Conservation (phyloP, 1,284 basidiomycete species). For the Ganoderma sinense region DNA sequence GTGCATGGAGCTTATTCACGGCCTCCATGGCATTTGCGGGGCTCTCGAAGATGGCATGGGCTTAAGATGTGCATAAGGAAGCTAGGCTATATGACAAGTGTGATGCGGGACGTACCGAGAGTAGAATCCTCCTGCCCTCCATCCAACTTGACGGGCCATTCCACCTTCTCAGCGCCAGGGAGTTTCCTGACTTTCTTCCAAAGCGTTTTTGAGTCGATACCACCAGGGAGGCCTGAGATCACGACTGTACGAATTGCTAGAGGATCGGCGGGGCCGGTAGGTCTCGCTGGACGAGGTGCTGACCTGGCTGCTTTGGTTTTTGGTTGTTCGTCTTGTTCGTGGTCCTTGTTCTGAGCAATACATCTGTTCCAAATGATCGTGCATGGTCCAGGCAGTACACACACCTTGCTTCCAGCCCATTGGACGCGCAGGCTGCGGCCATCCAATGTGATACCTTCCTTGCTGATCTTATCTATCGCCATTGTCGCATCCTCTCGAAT, state of each 20-base stretch:
- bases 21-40: constrained; percentile 79
- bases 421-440: constrained; percentile 78
- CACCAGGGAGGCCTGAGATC: constrained; percentile 76
- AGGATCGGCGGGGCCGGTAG: constrained; percentile 63
- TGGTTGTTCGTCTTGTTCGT: constrained; percentile 36
- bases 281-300: constrained; percentile 44
- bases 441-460: constrained; percentile 63
- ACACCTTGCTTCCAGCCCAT: constrained; percentile 84
- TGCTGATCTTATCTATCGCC: constrained; percentile 68
- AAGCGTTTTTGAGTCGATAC: constrained; percentile 75
- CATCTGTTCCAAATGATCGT: background rate
- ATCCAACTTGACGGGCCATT: constrained; percentile 68
- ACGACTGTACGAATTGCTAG: constrained; percentile 84
- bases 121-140: constrained; percentile 51
- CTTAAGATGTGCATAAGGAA: constrained; percentile 48
- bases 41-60: constrained; percentile 80
- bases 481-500: constrained; percentile 88
- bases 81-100: background rate
- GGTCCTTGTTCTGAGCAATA: constrained; percentile 40
- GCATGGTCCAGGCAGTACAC: constrained; percentile 25
- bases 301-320: constrained; percentile 46
- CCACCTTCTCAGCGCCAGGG: constrained; percentile 72
- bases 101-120: constrained; percentile 36
- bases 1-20: constrained; percentile 88
- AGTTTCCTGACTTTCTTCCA: constrained; percentile 93